Evolutionary conservation across 1,139 yeast species (phyloP).

Genomic region (Wickerhamomyces sp.): DNA sequence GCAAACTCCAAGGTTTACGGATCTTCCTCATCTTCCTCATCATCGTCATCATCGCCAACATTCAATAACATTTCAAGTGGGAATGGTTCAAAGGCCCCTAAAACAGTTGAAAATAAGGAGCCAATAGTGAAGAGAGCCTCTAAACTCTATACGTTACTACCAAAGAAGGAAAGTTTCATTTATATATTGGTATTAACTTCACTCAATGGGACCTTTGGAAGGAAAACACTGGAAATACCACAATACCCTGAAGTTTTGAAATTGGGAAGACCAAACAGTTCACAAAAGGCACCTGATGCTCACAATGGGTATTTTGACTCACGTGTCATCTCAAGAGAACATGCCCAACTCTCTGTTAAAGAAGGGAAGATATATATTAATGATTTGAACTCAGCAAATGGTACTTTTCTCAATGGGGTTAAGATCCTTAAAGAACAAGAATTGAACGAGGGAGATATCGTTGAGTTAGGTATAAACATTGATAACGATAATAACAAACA

Average conservation of each 20-base stretch:
- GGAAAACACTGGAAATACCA: constrained; percentile 77
- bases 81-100: background rate
- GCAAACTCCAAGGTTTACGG: constrained; percentile 21
- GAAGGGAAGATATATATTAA: constrained; percentile 68
- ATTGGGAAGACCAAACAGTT: constrained; percentile 80
- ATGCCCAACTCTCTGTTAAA: constrained; percentile 77
- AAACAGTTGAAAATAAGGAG: background rate
- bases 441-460: constrained; percentile 67
- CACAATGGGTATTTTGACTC: constrained; percentile 94
- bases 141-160: background rate
- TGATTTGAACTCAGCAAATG: constrained; percentile 89
- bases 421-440: constrained; percentile 62
- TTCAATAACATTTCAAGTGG: background rate
- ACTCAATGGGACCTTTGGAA: constrained; percentile 75
- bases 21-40: constrained; percentile 3
- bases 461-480: constrained; percentile 90
- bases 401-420: constrained; percentile 81
- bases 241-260: constrained; percentile 77
- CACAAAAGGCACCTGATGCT: constrained; percentile 66
- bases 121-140: background rate
- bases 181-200: constrained; percentile 63
- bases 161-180: constrained; percentile 27
- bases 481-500: constrained; percentile 57
- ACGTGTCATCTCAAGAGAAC: constrained; percentile 86
- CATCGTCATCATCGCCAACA: background rate